Evolutionary conservation across 78 protist genomes (phyloP).

Genomic region (Emiliania huxleyi): DNA sequence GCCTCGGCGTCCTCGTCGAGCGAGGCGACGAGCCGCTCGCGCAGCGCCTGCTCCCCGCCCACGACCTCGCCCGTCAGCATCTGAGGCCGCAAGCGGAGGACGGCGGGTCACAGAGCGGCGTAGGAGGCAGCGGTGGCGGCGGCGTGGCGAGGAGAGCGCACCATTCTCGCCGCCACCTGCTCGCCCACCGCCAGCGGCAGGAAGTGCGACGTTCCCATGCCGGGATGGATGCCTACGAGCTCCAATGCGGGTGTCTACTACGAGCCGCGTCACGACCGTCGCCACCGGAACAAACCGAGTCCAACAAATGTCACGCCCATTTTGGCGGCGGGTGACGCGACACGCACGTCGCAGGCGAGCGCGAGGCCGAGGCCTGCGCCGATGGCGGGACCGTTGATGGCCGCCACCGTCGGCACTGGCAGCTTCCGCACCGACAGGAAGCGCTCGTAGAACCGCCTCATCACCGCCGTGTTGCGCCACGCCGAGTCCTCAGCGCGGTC

Average conservation of each 20-base stretch:
- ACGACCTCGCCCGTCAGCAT: conserved; percentile 58
- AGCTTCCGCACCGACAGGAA: conserved; percentile 54
- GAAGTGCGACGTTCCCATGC: conserved; percentile 41
- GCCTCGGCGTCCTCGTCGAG: not conserved
- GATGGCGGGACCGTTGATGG: conserved; percentile 69
- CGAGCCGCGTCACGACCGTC: too few relatives aligned
- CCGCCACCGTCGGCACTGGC: conserved; percentile 51
- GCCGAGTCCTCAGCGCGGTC: conserved; percentile 50
- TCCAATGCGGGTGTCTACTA: too few relatives aligned
- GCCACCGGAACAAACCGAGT: too few relatives aligned
- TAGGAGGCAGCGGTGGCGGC: too few relatives aligned
- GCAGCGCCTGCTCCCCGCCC: not conserved
- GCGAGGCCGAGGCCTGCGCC: conserved; percentile 76
- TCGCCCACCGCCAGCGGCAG: conserved; percentile 38
- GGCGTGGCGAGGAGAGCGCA: too few relatives aligned
- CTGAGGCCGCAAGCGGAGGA: too few relatives aligned
- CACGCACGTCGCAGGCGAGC: conserved; percentile 63
- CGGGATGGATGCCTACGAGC: conserved; percentile 64
- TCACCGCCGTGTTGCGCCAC: conserved; percentile 46
- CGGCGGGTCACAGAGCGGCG: too few relatives aligned
- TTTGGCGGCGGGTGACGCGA: conserved; percentile 36
- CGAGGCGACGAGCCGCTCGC: not conserved
- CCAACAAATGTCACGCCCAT: conserved; percentile 58
- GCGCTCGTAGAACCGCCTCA: conserved; percentile 59
- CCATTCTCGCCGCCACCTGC: conserved; percentile 52